phyloP scores from a whole-genome alignment of 352 stramenopile species.

The Globisporangium nunn region DNA sequence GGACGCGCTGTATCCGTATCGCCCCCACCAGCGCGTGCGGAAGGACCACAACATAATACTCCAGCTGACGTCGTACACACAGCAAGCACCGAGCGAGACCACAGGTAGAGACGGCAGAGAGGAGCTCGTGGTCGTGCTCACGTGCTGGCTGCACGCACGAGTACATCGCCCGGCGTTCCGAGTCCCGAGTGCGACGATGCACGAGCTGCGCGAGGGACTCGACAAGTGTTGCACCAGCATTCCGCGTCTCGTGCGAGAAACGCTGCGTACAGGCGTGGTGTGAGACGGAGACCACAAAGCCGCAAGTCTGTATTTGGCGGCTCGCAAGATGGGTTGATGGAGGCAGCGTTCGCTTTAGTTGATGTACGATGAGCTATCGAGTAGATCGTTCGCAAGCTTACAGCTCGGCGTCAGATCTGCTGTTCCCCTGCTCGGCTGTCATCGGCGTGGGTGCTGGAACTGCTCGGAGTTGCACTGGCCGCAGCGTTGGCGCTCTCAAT shows the following conservation, averaged over 20 bases:
- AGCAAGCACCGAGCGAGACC: slow-evolving; percentile 8
- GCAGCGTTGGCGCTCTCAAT: not conserved
- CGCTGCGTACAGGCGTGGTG: not conserved
- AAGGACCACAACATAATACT: slow-evolving; percentile 35
- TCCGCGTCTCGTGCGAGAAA: not conserved
- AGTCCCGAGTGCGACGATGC: not conserved
- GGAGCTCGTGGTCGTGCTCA: slow-evolving; percentile 36
- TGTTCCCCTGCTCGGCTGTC: not conserved
- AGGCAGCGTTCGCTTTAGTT: too few relatives aligned
- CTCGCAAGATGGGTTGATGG: not conserved
- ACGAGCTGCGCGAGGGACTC: not conserved
- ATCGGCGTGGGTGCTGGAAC: not conserved
- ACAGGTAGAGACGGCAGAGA: slow-evolving; percentile 4
- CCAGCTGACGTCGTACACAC: slow-evolving; percentile 12
- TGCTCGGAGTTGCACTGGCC: not conserved
- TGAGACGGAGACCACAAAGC: not conserved
- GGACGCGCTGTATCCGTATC: slow-evolving; percentile 41
- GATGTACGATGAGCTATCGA: too few relatives aligned
- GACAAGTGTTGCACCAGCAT: not conserved
- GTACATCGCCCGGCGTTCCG: slow-evolving; percentile 22
- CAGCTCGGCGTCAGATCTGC: not conserved
- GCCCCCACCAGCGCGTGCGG: slow-evolving; percentile 24
- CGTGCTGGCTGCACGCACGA: slow-evolving; percentile 27
- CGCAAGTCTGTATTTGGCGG: too few relatives aligned
- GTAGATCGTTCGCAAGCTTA: too few relatives aligned